Percentiles rank a stretch among this genome's conserved stretches.
Conservation (phyloP, 2,329 filamentous ascomycete genomes). For the Trichoderma gracile region DNA sequence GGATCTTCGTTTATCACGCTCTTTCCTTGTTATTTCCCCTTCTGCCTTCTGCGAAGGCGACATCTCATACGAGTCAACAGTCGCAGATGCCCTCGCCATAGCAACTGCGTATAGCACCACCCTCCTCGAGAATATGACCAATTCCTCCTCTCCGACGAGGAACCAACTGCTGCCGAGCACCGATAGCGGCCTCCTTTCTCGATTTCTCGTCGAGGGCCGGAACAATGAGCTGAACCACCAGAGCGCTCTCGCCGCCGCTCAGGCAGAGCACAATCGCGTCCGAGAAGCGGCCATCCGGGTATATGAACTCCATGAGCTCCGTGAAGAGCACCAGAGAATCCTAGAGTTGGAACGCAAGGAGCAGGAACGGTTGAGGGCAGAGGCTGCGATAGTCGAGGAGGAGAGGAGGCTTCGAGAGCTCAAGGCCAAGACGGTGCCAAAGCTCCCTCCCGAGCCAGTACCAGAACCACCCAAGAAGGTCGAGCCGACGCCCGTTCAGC, state of each 20-base stretch:
- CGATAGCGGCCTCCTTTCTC: conserved; percentile 53
- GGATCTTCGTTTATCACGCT: not conserved
- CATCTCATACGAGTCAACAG: not conserved
- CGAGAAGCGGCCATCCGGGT: conserved; percentile 52
- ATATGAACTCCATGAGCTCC: conserved; percentile 49
- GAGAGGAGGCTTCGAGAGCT: conserved; percentile 51
- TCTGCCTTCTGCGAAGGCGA: not conserved
- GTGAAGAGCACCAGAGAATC: conserved; percentile 48
- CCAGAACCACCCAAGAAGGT: conserved; percentile 34
- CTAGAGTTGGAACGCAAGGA: conserved; percentile 49
- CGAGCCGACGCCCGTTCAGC: conserved; percentile 25
- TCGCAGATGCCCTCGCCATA: conserved; percentile 23
- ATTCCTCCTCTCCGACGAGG: conserved; percentile 45
- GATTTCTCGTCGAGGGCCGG: conserved; percentile 61
- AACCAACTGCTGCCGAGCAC: conserved; percentile 46
- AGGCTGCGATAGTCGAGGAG: conserved; percentile 50
- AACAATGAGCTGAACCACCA: conserved; percentile 65
- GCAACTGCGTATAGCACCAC: not conserved
- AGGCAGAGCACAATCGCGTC: conserved; percentile 66
- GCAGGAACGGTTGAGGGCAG: conserved; percentile 47
- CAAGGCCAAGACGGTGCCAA: conserved; percentile 47
- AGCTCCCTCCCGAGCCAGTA: conserved; percentile 43
- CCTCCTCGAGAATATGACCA: conserved; percentile 41
- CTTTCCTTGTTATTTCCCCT: not conserved
- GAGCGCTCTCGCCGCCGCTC: conserved; percentile 65